Evolutionary conservation across 1,284 basidiomycete genomes (phyloP).

Genomic region (Melanopsichium pennsylvanicum): DNA sequence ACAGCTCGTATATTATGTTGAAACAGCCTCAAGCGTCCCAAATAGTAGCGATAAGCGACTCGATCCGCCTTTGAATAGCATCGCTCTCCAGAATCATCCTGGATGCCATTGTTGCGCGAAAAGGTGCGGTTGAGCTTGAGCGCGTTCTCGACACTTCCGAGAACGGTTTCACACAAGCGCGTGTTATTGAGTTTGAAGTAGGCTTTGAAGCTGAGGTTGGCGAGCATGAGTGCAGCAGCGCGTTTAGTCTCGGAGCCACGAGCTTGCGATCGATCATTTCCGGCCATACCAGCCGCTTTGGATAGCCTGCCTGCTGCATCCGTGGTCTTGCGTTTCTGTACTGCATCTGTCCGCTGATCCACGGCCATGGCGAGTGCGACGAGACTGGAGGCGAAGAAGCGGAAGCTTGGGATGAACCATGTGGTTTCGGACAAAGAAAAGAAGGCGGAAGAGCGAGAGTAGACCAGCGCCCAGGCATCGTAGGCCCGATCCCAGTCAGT

Average conservation of each 20-base stretch:
- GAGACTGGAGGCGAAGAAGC: conserved; percentile 46
- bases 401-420: conserved; percentile 59
- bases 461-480: conserved; percentile 54
- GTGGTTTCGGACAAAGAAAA: conserved; percentile 62
- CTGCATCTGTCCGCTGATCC: conserved; percentile 31
- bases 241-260: conserved; percentile 56
- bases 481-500: conserved; percentile 42
- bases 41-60: conserved; percentile 67
- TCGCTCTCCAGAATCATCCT: conserved; percentile 51
- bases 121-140: conserved; percentile 55
- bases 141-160: conserved; percentile 66
- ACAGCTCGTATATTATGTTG: conserved; percentile 66
- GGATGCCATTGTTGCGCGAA: conserved; percentile 16
- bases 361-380: conserved; percentile 36
- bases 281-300: conserved; percentile 60
- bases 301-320: conserved; percentile 62
- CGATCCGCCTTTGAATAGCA: conserved; percentile 65
- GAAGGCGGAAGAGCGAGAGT: conserved; percentile 56
- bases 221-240: conserved; percentile 59
- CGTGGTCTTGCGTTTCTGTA: conserved; percentile 55
- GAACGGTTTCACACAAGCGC: conserved; percentile 67
- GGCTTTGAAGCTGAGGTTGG: conserved; percentile 62
- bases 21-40: conserved; percentile 66
- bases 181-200: conserved; percentile 67
- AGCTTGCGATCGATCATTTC: conserved; percentile 59